Evolutionary conservation across 441 rosid genomes (phyloP), one percentile per base, ranked within the genome.

Genomic region (Croton laevigatus): DNA sequence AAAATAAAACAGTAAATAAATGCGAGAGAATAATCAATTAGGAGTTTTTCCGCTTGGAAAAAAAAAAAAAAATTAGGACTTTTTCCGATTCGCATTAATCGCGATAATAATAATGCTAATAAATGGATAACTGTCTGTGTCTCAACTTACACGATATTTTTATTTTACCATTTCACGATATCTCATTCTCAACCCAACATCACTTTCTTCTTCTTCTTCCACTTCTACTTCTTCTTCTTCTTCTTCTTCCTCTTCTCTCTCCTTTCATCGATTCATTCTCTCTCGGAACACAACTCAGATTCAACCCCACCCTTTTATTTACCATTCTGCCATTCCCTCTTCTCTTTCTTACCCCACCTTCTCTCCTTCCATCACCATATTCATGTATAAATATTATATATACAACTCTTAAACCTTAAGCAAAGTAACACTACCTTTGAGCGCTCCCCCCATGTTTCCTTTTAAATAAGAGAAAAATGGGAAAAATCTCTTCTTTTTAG

Each of bases 271-370:
- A 53, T 66, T 59, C 19, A 66, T 12, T 66, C 60, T 37, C 19
- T 37, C 60, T 19, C 36, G 14, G 16, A 57, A 68, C 63, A 22
- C 54, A 55, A 42, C 71, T 55, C 58, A 58, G 32, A 38, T 45
- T 52, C 34, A 37, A 37, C 65, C 45, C 54, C 16, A 8, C 65
- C 34, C n/a, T 53, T 36, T 20, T 6, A 8, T 51, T 73, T 66
- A 42, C 71, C 59, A 66, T 73, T 73, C 64, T 66, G 60, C 69
- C 74, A 54, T 20, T 6, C 16, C 66, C 49, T 45, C 64, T 48
- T 22, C 22, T 36, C 42, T 32, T 49, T 59, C 49, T 40, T 62
- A 17, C 68, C 62, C n/a, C 68, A n/a, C 22, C 12, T 37, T 17
- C 53, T 51, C 57, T 22, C 49, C 12, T 36, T 71, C 62, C 75